phyloP scores from a whole-genome alignment of 1,284 basidiomycete species.

The Leccinum variabile region DNA sequence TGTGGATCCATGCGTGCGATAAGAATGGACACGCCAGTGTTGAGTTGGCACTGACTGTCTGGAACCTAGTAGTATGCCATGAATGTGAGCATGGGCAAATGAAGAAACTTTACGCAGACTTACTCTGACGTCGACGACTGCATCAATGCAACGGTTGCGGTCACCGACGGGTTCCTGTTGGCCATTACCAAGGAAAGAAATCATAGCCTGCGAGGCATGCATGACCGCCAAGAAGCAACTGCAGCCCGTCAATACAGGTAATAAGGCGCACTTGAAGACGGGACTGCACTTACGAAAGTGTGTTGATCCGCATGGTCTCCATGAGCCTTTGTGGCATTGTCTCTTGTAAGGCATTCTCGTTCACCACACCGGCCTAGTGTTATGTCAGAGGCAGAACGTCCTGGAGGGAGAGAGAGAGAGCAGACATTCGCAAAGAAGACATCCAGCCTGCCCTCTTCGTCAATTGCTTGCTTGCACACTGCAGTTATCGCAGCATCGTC shows the following conservation, averaged over 20 bases:
- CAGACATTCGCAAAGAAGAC: slow-evolving; percentile 93
- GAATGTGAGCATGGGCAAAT: too few relatives aligned
- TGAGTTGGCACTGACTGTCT: too few relatives aligned
- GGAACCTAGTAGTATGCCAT: too few relatives aligned
- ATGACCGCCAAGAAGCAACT: slow-evolving; percentile 93
- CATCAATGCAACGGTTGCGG: too few relatives aligned
- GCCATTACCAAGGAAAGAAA: slow-evolving; percentile 13
- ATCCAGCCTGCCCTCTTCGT: slow-evolving; percentile 84
- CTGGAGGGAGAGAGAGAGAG: slow-evolving; percentile 1
- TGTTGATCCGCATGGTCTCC: slow-evolving; percentile 79
- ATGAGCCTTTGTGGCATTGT: slow-evolving; percentile 69
- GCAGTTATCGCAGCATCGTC: slow-evolving; percentile 70
- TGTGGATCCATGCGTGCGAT: slow-evolving; percentile 2
- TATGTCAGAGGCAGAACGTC: slow-evolving; percentile 10
- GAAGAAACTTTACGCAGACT: too few relatives aligned
- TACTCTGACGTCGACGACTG: too few relatives aligned
- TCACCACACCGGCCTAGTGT: slow-evolving; percentile 63
- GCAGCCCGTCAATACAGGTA: slow-evolving; percentile 7
- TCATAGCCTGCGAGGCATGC: slow-evolving; percentile 82
- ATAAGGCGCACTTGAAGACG: neutral
- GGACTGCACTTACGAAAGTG: slow-evolving; percentile 64
- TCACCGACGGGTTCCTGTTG: too few relatives aligned
- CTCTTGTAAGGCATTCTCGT: slow-evolving; percentile 48
- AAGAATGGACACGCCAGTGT: neutral
- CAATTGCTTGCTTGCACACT: slow-evolving; percentile 70